Evolutionary conservation across 768 basidiomycete species (phyloP).

Genomic region (Suillus occidentalis): DNA sequence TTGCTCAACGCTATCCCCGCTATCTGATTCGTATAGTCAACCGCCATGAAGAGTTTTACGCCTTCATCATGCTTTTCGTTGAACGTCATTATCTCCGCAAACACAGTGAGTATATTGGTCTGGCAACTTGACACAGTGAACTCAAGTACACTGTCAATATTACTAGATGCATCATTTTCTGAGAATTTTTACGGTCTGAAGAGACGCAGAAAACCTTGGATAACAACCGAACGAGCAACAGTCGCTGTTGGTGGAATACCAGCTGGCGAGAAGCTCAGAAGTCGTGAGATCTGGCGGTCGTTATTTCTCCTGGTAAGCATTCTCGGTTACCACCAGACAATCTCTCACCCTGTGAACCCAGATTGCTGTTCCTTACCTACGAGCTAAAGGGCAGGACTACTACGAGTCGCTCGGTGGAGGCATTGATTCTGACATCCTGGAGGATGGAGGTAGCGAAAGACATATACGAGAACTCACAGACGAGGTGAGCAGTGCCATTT

Average conservation of each 20-base stretch:
- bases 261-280: constrained; percentile 62
- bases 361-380: constrained; percentile 88
- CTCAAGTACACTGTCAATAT: constrained; percentile 3
- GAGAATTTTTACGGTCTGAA: constrained; percentile 97
- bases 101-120: constrained; percentile 56
- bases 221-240: constrained; percentile 65
- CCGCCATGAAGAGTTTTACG: constrained; percentile 95
- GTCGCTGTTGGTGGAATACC: constrained; percentile 69
- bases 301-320: constrained; percentile 73
- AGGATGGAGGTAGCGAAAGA: constrained; percentile 48
- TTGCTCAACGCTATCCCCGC: constrained; percentile 92
- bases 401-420: constrained; percentile 90
- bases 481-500: constrained; percentile 40
- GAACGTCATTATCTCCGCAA: constrained; percentile 89
- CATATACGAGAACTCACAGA: constrained; percentile 50
- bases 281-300: constrained; percentile 71
- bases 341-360: constrained; percentile 7
- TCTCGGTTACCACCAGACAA: background rate
- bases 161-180: constrained; percentile 84
- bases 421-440: constrained; percentile 60
- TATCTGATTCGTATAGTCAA: constrained; percentile 91
- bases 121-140: background rate
- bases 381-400: constrained; percentile 87
- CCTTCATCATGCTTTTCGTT: constrained; percentile 82
- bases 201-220: constrained; percentile 67